phyloP scores from a whole-genome alignment of 1,139 yeast species.

The Pichia sp. region DNA sequence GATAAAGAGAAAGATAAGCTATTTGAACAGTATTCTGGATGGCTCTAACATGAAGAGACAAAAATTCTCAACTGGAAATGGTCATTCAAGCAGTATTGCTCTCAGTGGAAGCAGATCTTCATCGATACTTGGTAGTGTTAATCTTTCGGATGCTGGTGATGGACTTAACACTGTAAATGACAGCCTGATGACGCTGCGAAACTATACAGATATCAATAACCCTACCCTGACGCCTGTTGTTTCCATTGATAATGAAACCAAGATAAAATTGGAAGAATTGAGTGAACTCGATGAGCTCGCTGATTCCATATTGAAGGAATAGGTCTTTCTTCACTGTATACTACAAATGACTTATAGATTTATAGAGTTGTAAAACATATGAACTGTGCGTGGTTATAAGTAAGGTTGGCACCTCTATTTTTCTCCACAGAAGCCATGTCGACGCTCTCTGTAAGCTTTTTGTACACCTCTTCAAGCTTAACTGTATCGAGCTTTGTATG shows the following conservation, averaged over 20 bases:
- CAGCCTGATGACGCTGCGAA: conserved; percentile 7
- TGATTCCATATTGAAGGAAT: conserved; percentile 20
- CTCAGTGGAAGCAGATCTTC: no score
- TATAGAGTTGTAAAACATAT: conserved; percentile 16
- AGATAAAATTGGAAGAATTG: conserved; percentile 21
- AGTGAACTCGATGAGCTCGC: conserved; percentile 31
- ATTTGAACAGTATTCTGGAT: conserved; percentile 3
- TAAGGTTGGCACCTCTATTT: conserved; percentile 16
- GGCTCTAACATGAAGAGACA: conserved; percentile 3
- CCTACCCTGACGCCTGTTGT: no score
- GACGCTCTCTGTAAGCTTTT: conserved; percentile 15
- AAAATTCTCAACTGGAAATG: conserved; percentile 1
- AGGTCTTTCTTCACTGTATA: not conserved
- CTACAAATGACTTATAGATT: not conserved
- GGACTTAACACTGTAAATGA: conserved; percentile 2
- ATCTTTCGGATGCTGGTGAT: no score
- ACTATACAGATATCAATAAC: not conserved
- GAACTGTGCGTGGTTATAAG: conserved; percentile 21
- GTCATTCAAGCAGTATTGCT: not conserved
- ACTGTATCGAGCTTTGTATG: conserved; percentile 14
- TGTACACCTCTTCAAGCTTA: conserved; percentile 15
- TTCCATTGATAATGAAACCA: not conserved
- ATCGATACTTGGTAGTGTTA: no score
- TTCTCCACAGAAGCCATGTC: conserved; percentile 15
- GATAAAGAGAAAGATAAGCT: not conserved